Percentiles rank a stretch among this genome's conserved stretches.
phyloP scores from a whole-genome alignment of 148 eudicot genomes.

The Cornus kousa region DNA sequence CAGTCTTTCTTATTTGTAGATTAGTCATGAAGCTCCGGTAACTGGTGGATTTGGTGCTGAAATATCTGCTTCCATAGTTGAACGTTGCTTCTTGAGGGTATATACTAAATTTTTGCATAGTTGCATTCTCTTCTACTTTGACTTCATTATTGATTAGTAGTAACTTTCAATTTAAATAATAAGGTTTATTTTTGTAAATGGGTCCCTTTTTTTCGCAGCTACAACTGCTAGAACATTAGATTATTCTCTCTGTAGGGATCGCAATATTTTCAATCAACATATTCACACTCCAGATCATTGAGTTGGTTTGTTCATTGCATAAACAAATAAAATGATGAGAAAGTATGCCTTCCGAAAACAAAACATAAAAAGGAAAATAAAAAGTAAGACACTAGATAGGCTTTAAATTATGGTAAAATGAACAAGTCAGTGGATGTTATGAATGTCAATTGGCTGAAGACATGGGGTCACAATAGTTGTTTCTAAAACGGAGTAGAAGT shows the following conservation, averaged over 20 bases:
- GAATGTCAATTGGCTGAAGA: not conserved
- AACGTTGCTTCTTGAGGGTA: constrained; percentile 96
- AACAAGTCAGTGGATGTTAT: not conserved
- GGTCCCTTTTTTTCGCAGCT: too few species aligned
- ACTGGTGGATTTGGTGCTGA: constrained; percentile 99
- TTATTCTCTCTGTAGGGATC: too few species aligned
- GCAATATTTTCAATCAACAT: too few species aligned
- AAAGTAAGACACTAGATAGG: not conserved
- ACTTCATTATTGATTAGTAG: not conserved
- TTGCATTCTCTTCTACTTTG: not conserved
- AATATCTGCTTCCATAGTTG: constrained; percentile 86
- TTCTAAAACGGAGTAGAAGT: not conserved
- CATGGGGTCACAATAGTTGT: not conserved
- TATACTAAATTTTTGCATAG: not conserved
- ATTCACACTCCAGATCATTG: too few species aligned
- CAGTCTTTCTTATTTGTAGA: constrained; percentile 36
- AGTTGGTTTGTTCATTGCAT: too few species aligned
- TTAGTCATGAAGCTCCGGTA: constrained; percentile 98
- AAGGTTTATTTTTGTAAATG: not conserved
- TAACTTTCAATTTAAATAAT: not conserved
- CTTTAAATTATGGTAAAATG: not conserved
- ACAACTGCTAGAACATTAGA: too few species aligned
- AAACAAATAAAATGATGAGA: too few species aligned
- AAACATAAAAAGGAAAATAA: too few species aligned
- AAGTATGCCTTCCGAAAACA: too few species aligned